phyloP scores from a whole-genome alignment of 305 asterid genomes.

The Ilex paraguariensis region DNA sequence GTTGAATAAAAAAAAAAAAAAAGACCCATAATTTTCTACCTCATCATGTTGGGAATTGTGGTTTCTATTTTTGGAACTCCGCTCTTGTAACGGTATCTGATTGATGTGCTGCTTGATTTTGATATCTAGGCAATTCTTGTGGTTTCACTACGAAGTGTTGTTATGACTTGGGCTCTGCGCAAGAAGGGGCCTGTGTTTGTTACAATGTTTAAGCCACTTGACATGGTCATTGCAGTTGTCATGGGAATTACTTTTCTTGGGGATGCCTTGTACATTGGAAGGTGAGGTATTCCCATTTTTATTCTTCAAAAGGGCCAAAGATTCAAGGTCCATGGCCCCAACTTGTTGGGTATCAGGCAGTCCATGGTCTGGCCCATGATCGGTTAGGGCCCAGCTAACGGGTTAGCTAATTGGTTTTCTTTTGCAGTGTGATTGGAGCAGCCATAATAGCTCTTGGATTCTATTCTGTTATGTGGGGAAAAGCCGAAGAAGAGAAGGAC shows the following conservation, averaged over 20 bases:
- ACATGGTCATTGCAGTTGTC: conserved; percentile 34
- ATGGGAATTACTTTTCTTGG: conserved; percentile 44
- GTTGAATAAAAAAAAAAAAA: too few relatives aligned
- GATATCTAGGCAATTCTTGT: conserved; percentile 38
- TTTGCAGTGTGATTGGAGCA: conserved; percentile 42
- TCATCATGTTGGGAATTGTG: too few relatives aligned
- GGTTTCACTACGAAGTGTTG: conserved; percentile 38
- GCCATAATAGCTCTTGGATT: conserved; percentile 40
- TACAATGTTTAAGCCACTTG: conserved; percentile 43
- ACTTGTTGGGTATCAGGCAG: too few relatives aligned
- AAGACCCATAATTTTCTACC: too few relatives aligned
- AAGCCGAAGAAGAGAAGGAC: conserved; percentile 34
- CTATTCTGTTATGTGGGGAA: conserved; percentile 58
- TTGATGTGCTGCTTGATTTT: too few relatives aligned
- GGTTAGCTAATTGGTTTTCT: neutral
- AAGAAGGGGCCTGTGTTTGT: conserved; percentile 50
- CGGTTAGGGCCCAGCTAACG: too few relatives aligned
- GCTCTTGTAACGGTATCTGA: too few relatives aligned
- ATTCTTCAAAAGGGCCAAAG: neutral
- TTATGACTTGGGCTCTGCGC: conserved; percentile 50
- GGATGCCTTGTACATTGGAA: conserved; percentile 44
- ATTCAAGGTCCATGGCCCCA: too few relatives aligned
- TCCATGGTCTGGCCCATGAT: too few relatives aligned
- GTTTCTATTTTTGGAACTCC: too few relatives aligned
- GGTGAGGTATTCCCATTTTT: conserved; percentile 21